Base-by-base conservation (phyloP, 208 protist genomes). In the Acanthamoeba divionensis region DNA sequence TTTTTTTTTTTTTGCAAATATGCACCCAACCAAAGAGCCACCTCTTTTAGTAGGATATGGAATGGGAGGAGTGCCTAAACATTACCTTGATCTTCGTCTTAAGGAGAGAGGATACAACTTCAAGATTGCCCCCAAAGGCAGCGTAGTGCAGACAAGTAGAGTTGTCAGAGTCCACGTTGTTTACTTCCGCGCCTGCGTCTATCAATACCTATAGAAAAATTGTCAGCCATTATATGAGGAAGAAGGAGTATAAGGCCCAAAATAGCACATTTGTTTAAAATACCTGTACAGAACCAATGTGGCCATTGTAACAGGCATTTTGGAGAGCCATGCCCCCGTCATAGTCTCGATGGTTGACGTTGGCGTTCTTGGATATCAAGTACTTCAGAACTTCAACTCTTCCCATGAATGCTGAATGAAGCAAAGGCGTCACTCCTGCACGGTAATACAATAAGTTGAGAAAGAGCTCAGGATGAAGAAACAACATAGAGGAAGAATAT, bases 321-420 rank as follows among this genome's bases (percentile, higher is more conserved):
- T 75, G 65, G 26, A 75, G n/a, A 6, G 65, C 65, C 65, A 75
- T 75, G 65, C 65, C 65, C 4, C 65, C 65, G 4, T 75, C 65
- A 21, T 75, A 45, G 31, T 75, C 65, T 36, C 41, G 26, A 6
- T 75, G 65, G 5, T 75, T 75, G 6, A 75, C 29, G 65, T 75
- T 75, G 65, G 65, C 65, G 3, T 36, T 36, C 57, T 75, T 75
- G 21, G 21, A n/a, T n/a, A 75, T 33, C 21, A 75, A 36, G 18
- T 45, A n/a, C 65, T 33, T 21, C 21, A 75, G 29, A n/a, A 75
- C 41, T n/a, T 26, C 65, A 13, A 7, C 45, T 18, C 54, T 38
- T 15, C 69, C 69, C 69, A 52, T 80, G 69, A 80, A 80, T 10
- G 69, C 69, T 15, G 69, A 38, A 47, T 80, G 69, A 38, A 80